These are phyloP conservation scores for Tetratostichococcus sp. DNA, from an alignment of 139 green algal genomes.

Conservation along the genomic window DNA sequence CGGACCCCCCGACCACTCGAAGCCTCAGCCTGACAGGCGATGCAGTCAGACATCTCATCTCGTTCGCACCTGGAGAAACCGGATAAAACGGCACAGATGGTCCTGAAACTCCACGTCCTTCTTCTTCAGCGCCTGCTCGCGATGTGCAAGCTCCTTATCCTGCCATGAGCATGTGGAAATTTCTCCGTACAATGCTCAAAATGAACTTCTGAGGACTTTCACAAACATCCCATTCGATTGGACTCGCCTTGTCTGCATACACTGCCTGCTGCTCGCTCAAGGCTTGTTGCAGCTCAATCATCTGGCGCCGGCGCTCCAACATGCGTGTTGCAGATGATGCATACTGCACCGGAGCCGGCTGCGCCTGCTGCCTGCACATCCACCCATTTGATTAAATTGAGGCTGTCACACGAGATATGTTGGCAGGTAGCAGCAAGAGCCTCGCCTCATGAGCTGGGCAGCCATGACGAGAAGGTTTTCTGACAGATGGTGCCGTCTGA, in stretches of 20 bases:
- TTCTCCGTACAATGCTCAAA: too few relatives aligned
- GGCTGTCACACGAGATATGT: too few relatives aligned
- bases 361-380: too few relatives aligned
- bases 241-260: background rate
- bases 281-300: constrained; percentile 91
- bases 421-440: too few relatives aligned
- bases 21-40: too few relatives aligned
- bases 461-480: too few relatives aligned
- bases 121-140: constrained; percentile 42
- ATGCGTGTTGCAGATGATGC: constrained; percentile 82
- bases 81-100: constrained; percentile 33
- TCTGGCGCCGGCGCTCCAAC: constrained; percentile 87
- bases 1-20: too few relatives aligned
- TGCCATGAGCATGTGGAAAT: constrained; percentile 13
- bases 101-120: constrained; percentile 41
- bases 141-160: constrained; percentile 29
- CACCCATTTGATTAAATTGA: too few relatives aligned
- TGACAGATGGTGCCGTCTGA: too few relatives aligned
- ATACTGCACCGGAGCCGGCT: constrained; percentile 20
- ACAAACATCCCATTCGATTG: background rate
- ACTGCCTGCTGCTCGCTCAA: constrained; percentile 60
- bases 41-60: too few relatives aligned
- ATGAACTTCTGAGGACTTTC: too few relatives aligned
- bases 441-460: too few relatives aligned
- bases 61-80: constrained; percentile 31